A percentile compares a stretch with the other conserved stretches of the same genome.
Conservation (phyloP, 1,284 basidiomycete genomes). For the Somion occarium region DNA sequence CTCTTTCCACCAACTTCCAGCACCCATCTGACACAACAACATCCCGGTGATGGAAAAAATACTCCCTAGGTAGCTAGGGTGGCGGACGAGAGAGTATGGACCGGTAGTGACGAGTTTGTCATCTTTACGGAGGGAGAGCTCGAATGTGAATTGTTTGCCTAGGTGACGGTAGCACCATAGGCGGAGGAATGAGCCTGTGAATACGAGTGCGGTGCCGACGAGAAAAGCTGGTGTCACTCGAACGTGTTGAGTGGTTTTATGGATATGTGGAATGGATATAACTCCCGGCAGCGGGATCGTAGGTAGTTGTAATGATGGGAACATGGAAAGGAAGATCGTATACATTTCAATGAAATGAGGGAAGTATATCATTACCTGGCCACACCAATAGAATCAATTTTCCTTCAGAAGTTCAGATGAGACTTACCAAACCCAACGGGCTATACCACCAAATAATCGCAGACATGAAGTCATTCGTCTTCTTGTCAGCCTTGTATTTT, state of each 20-base stretch:
- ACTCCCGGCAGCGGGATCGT: not conserved
- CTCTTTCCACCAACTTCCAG: not conserved
- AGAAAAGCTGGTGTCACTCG: not conserved
- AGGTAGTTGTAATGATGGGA: not conserved
- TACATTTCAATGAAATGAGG: not conserved
- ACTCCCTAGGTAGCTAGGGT: slow-evolving; percentile 10
- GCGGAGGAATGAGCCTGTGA: slow-evolving; percentile 1
- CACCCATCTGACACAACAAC: not conserved
- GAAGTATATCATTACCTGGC: not conserved
- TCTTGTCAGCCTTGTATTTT: not conserved
- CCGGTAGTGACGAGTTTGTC: slow-evolving; percentile 12
- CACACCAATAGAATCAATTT: not conserved
- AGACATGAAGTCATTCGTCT: not conserved
- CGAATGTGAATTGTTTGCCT: slow-evolving; percentile 11
- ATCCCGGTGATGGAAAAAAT: not conserved
- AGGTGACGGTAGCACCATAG: slow-evolving; percentile 7
- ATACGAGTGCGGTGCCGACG: not conserved
- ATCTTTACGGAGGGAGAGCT: slow-evolving; percentile 7
- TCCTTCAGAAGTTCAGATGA: not conserved
- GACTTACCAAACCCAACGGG: not conserved
- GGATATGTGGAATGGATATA: not conserved
- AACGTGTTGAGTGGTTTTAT: not conserved
- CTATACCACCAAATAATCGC: not conserved
- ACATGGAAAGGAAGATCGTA: not conserved
- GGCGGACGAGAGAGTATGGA: slow-evolving; percentile 13